phyloP scores from a whole-genome alignment of 2,329 filamentous ascomycete species.

The Podosphaera leucotricha region DNA sequence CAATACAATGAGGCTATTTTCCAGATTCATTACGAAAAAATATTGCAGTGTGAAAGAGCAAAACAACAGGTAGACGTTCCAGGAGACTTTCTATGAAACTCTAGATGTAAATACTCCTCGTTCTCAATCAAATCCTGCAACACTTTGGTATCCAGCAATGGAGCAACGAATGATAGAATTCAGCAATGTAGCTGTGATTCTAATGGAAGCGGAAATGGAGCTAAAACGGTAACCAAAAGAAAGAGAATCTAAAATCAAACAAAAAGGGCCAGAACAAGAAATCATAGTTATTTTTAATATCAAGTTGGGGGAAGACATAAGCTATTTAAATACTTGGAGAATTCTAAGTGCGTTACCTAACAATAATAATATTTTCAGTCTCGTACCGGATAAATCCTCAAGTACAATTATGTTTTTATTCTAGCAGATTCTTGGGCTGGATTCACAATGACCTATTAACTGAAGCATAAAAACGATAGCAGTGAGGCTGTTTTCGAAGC shows the following conservation, averaged over 20 bases:
- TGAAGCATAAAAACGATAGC: too few relatives aligned
- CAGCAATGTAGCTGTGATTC: background rate
- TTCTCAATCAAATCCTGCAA: background rate
- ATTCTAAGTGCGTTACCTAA: too few relatives aligned
- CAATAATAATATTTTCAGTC: too few relatives aligned
- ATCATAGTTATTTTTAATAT: too few relatives aligned
- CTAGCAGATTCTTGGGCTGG: too few relatives aligned
- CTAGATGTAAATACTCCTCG: background rate
- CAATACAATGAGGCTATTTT: background rate
- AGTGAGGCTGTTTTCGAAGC: too few relatives aligned
- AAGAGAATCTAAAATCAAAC: background rate
- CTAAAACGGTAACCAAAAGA: background rate
- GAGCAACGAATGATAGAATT: background rate
- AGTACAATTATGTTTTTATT: too few relatives aligned
- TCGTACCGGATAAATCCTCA: too few relatives aligned
- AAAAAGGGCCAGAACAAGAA: background rate
- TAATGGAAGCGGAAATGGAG: background rate
- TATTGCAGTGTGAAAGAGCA: background rate
- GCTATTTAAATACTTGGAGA: too few relatives aligned
- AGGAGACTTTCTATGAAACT: background rate
- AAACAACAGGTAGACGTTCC: background rate
- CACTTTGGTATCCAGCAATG: background rate
- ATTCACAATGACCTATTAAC: too few relatives aligned
- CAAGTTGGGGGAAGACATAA: too few relatives aligned
- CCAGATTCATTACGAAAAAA: background rate